Percentiles rank a stretch among this genome's conserved stretches.
Evolutionary conservation across 768 basidiomycete species (phyloP).

Genomic region (Auricularia heimuer): DNA sequence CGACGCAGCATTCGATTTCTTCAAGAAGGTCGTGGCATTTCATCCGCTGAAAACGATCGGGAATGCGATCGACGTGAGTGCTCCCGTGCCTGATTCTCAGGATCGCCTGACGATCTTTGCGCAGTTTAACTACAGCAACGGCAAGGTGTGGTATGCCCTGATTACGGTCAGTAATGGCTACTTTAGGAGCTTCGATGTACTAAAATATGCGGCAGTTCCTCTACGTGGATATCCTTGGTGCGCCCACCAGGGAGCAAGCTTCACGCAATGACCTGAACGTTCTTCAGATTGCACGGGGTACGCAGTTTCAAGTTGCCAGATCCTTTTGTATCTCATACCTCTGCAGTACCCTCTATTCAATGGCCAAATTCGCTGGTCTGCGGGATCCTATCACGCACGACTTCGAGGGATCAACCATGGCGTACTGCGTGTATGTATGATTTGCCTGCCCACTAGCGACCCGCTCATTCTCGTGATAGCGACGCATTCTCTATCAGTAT

Average conservation of each 20-base stretch:
- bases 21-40: conserved; percentile 77
- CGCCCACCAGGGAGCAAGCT: conserved; percentile 12
- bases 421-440: conserved; percentile 49
- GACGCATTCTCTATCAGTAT: conserved; percentile 76
- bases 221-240: conserved; percentile 78
- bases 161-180: conserved; percentile 33
- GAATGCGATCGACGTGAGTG: conserved; percentile 56
- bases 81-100: neutral
- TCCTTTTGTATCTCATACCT: conserved; percentile 23
- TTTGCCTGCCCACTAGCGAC: neutral
- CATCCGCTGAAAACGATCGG: conserved; percentile 51
- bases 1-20: conserved; percentile 68
- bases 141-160: conserved; percentile 78
- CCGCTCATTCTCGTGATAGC: neutral
- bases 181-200: no score
- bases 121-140: conserved; percentile 30
- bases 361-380: conserved; percentile 86
- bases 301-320: neutral
- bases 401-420: conserved; percentile 74
- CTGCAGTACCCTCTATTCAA: conserved; percentile 73
- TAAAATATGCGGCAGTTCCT: conserved; percentile 37
- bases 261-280: neutral
- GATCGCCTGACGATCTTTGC: neutral
- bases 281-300: conserved; percentile 38
- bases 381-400: conserved; percentile 77